Conservation (phyloP, 2,329 filamentous ascomycete genomes). For the Raffaelea deltoideospora region DNA sequence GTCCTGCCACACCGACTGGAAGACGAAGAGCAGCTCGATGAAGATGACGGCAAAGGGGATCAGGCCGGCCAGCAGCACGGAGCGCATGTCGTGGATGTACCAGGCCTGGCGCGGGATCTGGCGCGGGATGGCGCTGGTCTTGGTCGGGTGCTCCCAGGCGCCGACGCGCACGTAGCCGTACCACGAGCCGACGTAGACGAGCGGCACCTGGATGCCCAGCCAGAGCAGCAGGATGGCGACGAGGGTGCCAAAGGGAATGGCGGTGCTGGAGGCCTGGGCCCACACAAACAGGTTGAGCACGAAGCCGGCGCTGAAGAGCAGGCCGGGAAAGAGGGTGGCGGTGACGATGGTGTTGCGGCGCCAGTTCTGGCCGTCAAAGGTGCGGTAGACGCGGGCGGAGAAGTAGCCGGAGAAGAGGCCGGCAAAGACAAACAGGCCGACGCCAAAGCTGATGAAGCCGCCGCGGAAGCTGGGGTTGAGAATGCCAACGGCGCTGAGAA, state of each 20-base stretch:
- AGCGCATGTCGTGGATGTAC: conserved; percentile 52
- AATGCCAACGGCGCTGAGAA: conserved; percentile 60
- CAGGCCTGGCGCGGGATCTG: conserved; percentile 62
- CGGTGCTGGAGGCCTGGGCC: conserved; percentile 78
- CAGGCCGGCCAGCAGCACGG: conserved; percentile 57
- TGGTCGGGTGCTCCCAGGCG: conserved; percentile 69
- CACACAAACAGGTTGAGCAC: conserved; percentile 80
- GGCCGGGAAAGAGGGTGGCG: conserved; percentile 62
- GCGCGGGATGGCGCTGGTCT: conserved; percentile 54
- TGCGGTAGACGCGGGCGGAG: conserved; percentile 69
- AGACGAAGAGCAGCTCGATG: conserved; percentile 13
- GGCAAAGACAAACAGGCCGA: conserved; percentile 71
- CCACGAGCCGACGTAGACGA: conserved; percentile 70
- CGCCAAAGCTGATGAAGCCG: conserved; percentile 71
- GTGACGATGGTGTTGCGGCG: conserved; percentile 64
- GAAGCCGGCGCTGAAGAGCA: conserved; percentile 61
- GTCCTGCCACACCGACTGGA: conserved; percentile 72
- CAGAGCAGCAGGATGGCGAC: conserved; percentile 59
- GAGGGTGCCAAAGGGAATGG: conserved; percentile 69
- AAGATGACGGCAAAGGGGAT: conserved; percentile 56
- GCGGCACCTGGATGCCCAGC: conserved; percentile 73
- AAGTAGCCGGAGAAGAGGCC: conserved; percentile 80
- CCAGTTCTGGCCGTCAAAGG: conserved; percentile 63
- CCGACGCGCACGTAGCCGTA: conserved; percentile 54
- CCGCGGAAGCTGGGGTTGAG: conserved; percentile 82